These are phyloP conservation scores for Pseudomicrostroma phylloplanum DNA, from an alignment of 1,284 basidiomycete genomes.

Conservation along the genomic window DNA sequence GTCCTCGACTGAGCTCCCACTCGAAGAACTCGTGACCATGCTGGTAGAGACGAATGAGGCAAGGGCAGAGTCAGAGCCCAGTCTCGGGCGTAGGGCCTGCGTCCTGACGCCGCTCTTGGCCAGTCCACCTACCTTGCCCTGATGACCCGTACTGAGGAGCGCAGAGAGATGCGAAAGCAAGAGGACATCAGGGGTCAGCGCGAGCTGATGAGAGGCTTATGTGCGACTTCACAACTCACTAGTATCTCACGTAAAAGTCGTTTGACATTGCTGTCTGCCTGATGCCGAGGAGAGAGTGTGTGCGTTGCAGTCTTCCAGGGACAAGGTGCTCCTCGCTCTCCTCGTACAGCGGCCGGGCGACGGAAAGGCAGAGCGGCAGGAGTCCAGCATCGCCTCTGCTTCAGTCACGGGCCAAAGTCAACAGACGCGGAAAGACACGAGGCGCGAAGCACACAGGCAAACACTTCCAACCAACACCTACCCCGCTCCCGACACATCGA, in stretches of 20 bases:
- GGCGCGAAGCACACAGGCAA: too few species aligned
- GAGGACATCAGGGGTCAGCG: neutral
- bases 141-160: constrained; percentile 38
- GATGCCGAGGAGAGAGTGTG: neutral
- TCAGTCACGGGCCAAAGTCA: too few species aligned
- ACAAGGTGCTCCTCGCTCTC: too few species aligned
- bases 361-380: too few species aligned
- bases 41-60: constrained; percentile 1
- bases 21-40: constrained; percentile 68
- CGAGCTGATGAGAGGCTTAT: neutral
- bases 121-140: constrained; percentile 19
- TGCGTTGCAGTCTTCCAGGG: too few species aligned
- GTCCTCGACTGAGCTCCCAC: constrained; percentile 93
- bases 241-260: constrained; percentile 50
- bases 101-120: neutral
- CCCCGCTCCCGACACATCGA: too few species aligned
- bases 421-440: too few species aligned
- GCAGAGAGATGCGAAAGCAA: neutral
- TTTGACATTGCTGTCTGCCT: constrained; percentile 21
- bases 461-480: too few species aligned
- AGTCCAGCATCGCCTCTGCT: too few species aligned
- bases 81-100: neutral
- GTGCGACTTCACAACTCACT: constrained; percentile 25
- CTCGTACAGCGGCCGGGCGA: too few species aligned
- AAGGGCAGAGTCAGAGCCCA: neutral